A percentile compares a stretch with the other conserved stretches of the same genome.
Evolutionary conservation across 2,329 filamentous ascomycete species (phyloP).

Genomic region (Phialophora verrucosa): DNA sequence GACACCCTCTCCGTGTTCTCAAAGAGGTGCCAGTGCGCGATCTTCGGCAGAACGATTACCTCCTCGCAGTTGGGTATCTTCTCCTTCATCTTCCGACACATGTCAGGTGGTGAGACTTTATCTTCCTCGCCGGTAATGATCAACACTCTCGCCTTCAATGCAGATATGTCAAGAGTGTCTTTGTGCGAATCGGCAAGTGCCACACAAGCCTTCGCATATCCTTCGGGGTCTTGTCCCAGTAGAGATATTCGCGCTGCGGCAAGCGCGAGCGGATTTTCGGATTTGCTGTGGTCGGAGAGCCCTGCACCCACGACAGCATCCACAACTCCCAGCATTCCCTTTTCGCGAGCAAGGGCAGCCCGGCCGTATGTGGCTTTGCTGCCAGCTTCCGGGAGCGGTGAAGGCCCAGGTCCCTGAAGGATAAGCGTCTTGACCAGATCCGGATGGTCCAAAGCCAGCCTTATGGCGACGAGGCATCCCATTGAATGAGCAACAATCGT

Average conservation of each 20-base stretch:
- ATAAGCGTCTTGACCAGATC: slow-evolving; percentile 53
- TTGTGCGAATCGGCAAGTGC: slow-evolving; percentile 53
- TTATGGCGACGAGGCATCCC: slow-evolving; percentile 57
- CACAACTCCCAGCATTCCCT: slow-evolving; percentile 54
- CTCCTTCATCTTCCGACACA: slow-evolving; percentile 43
- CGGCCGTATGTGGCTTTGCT: slow-evolving; percentile 43
- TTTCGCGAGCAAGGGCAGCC: slow-evolving; percentile 50
- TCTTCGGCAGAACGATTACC: slow-evolving; percentile 47
- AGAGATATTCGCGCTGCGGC: slow-evolving; percentile 54
- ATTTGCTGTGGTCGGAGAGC: slow-evolving; percentile 48
- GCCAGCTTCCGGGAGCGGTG: slow-evolving; percentile 50
- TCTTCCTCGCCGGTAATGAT: slow-evolving; percentile 57
- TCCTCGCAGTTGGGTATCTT: slow-evolving; percentile 42
- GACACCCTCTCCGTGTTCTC: slow-evolving; percentile 52
- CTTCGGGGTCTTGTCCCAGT: slow-evolving; percentile 57
- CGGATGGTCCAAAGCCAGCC: slow-evolving; percentile 50
- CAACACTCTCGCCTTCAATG: slow-evolving; percentile 45
- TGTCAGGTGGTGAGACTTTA: slow-evolving; percentile 48
- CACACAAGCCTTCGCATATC: slow-evolving; percentile 61
- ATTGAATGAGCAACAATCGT: slow-evolving; percentile 60
- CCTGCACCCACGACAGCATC: slow-evolving; percentile 48
- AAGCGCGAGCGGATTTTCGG: slow-evolving; percentile 49
- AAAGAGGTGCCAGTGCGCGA: slow-evolving; percentile 60
- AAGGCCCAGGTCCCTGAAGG: slow-evolving; percentile 56
- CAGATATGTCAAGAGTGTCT: slow-evolving; percentile 43